phyloP scores from a whole-genome alignment of 2,329 filamentous ascomycete genomes.

The Bretziella fagacearum region DNA sequence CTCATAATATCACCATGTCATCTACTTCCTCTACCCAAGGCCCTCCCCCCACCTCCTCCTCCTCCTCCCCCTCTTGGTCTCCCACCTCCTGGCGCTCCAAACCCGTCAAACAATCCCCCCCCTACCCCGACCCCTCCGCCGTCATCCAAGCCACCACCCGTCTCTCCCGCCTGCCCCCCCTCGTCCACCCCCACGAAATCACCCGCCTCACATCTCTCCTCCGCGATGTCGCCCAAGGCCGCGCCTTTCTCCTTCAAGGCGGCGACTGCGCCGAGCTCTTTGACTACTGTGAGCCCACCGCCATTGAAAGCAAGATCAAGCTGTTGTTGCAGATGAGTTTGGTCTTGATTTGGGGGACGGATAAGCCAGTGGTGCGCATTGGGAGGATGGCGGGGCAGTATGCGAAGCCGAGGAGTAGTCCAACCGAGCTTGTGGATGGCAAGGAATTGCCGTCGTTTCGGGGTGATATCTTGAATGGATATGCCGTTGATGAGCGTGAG shows the following conservation, averaged over 20 bases:
- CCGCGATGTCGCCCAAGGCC: constrained; percentile 72
- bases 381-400: constrained; percentile 96
- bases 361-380: constrained; percentile 76
- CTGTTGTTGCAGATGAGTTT: constrained; percentile 92
- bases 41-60: too few relatives aligned
- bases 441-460: constrained; percentile 76
- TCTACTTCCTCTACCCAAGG: too few relatives aligned
- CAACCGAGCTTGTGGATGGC: constrained; percentile 67
- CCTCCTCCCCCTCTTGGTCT: too few relatives aligned
- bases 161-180: constrained; percentile 53
- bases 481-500: constrained; percentile 52
- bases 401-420: constrained; percentile 82
- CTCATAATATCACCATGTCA: too few relatives aligned
- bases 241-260: constrained; percentile 86
- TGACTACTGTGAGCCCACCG: constrained; percentile 77
- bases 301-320: constrained; percentile 94
- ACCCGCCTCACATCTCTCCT: constrained; percentile 60
- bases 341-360: constrained; percentile 76
- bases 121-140: constrained; percentile 45
- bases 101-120: constrained; percentile 60
- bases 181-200: constrained; percentile 70
- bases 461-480: constrained; percentile 91
- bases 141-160: constrained; percentile 45
- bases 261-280: constrained; percentile 97
- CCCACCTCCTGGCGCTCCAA: constrained; percentile 58